Conservation (phyloP, 768 basidiomycete genomes). For the Tricholoma bakamatsutake region DNA sequence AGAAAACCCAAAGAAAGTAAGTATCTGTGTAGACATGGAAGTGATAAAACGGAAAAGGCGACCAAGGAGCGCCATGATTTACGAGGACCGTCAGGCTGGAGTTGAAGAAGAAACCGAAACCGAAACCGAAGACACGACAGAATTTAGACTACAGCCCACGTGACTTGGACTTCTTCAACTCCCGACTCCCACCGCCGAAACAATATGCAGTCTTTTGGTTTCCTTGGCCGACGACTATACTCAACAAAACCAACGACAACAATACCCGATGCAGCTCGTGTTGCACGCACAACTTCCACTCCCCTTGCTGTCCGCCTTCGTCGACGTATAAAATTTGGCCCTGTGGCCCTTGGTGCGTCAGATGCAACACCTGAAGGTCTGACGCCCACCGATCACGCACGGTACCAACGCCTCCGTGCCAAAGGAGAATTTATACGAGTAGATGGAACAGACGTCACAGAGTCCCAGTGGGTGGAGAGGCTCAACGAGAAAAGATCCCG, state of each 20-base stretch:
- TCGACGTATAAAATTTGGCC: conserved; percentile 46
- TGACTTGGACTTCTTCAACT: conserved; percentile 4
- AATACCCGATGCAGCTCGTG: conserved; percentile 35
- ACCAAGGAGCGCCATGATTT: conserved; percentile 34
- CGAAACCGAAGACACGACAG: background rate
- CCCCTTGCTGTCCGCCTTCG: conserved; percentile 71
- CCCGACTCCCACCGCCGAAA: background rate
- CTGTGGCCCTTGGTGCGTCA: conserved; percentile 26
- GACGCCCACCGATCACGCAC: conserved; percentile 58
- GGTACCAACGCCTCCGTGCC: conserved; percentile 53
- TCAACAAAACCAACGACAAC: conserved; percentile 30
- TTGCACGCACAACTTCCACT: conserved; percentile 62
- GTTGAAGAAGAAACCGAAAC: background rate
- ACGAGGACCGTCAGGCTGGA: conserved; percentile 14
- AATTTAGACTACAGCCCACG: conserved; percentile 3
- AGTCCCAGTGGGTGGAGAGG: conserved; percentile 52
- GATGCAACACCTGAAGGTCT: conserved; percentile 52
- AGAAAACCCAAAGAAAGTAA: conserved; percentile 60
- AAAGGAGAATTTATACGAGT: conserved; percentile 40
- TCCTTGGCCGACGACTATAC: conserved; percentile 30
- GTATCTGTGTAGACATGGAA: conserved; percentile 51
- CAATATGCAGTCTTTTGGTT: conserved; percentile 29
- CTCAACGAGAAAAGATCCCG: conserved; percentile 56
- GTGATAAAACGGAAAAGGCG: conserved; percentile 46
- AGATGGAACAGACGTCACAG: conserved; percentile 35